These are phyloP conservation scores for Neofusicoccum ribis DNA, from an alignment of 2,329 filamentous ascomycete genomes.

Conservation along the genomic window DNA sequence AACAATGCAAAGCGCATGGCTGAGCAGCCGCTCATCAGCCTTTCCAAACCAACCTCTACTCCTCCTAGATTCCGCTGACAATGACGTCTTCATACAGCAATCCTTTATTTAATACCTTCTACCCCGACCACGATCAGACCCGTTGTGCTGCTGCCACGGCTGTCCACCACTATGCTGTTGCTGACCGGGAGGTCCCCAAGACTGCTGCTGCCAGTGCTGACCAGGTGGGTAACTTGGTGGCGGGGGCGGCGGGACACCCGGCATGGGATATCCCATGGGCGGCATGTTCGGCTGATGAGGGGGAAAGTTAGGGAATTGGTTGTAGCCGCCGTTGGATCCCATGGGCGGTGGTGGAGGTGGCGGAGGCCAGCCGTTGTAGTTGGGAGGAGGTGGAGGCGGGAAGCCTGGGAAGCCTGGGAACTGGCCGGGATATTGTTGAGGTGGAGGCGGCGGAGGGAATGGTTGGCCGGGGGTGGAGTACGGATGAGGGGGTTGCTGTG, in stretches of 20 bases:
- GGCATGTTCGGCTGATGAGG: conserved; percentile 14
- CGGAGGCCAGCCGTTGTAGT: conserved; percentile 21
- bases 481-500: conserved; percentile 4
- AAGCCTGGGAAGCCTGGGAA: conserved; percentile 4
- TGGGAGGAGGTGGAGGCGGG: conserved; percentile 15
- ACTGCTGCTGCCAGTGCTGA: conserved; percentile 10
- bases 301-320: conserved; percentile 7
- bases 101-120: not conserved
- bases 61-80: too few relatives aligned
- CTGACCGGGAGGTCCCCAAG: not conserved
- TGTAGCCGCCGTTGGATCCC: not conserved
- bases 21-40: too few relatives aligned
- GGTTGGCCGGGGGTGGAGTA: not conserved
- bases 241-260: not conserved
- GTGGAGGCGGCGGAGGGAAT: conserved; percentile 6
- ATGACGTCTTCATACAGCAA: not conserved
- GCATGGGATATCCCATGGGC: conserved; percentile 15
- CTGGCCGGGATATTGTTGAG: conserved; percentile 2
- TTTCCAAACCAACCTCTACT: too few relatives aligned
- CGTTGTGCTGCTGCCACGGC: conserved; percentile 4
- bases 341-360: conserved; percentile 14
- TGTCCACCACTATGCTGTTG: not conserved
- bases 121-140: conserved; percentile 4
- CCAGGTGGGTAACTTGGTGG: conserved; percentile 1
- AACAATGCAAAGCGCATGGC: too few relatives aligned